phyloP scores from a whole-genome alignment of 169 alveolate genomes.

The Babesia microti region DNA sequence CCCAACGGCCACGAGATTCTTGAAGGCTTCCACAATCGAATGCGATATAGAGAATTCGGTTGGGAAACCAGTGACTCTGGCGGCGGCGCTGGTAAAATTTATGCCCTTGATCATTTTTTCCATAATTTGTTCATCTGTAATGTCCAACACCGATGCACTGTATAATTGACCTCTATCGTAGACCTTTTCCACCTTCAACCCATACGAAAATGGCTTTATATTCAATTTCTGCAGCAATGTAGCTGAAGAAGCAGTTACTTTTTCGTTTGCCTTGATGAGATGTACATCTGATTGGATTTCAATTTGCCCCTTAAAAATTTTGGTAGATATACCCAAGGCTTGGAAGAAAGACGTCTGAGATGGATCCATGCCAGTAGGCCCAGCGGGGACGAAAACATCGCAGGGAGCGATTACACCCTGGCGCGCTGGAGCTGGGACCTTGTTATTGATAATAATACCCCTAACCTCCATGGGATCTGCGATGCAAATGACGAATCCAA shows the following conservation, averaged over 20 bases:
- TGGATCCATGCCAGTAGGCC: constrained; percentile 99
- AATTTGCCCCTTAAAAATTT: constrained; percentile 94
- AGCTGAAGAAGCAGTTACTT: constrained; percentile 92
- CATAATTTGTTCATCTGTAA: constrained; percentile 83
- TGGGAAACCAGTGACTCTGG: constrained; percentile 84
- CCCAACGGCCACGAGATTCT: constrained; percentile 89
- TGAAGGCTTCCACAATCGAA: constrained; percentile 87
- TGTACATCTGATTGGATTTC: constrained; percentile 90
- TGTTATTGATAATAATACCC: constrained; percentile 74
- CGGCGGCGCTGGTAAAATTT: constrained; percentile 82
- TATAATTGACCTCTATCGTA: constrained; percentile 89
- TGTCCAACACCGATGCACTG: constrained; percentile 88
- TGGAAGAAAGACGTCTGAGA: constrained; percentile 98
- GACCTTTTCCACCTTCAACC: constrained; percentile 82
- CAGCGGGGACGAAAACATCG: constrained; percentile 96
- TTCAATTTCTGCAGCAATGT: constrained; percentile 89
- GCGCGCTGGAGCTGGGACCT: constrained; percentile 95
- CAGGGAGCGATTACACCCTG: constrained; percentile 94
- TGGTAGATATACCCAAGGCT: constrained; percentile 95
- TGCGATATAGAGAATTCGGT: constrained; percentile 91
- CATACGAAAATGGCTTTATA: constrained; percentile 95
- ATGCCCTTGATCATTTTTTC: constrained; percentile 75
- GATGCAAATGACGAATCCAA: constrained; percentile 93
- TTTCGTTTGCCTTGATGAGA: constrained; percentile 85
- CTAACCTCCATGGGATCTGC: constrained; percentile 85